These are phyloP conservation scores for Xylaria sp. DNA, from an alignment of 2,329 filamentous ascomycete species.

Conservation along the genomic window DNA sequence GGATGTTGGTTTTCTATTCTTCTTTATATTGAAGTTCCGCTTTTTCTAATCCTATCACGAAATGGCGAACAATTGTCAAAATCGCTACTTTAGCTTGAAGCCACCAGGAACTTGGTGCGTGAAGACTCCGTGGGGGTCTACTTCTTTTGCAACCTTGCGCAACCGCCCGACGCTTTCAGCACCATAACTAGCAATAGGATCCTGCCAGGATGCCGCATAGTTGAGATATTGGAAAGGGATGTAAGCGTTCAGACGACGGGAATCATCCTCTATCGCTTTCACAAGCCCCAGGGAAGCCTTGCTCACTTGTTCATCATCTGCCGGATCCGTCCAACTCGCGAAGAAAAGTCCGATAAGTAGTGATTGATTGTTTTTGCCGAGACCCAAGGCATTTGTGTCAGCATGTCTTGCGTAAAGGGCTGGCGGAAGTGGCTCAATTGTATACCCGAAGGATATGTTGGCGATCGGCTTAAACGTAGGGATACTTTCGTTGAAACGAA, in stretches of 20 bases:
- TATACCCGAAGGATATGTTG: slow-evolving; percentile 4
- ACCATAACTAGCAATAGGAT: slow-evolving; percentile 22
- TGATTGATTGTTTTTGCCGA: background rate
- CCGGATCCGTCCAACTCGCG: slow-evolving; percentile 5
- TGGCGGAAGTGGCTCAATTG: background rate
- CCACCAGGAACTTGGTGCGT: slow-evolving; percentile 22
- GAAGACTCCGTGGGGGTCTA: slow-evolving; percentile 23
- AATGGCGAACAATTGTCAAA: background rate
- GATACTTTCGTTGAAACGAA: slow-evolving; percentile 10
- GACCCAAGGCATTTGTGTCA: slow-evolving; percentile 1
- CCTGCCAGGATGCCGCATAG: slow-evolving; percentile 23
- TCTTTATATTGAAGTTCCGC: background rate
- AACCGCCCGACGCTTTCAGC: slow-evolving; percentile 7
- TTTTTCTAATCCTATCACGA: background rate
- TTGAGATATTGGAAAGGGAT: slow-evolving; percentile 22
- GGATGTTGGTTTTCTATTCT: no score
- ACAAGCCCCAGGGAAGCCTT: slow-evolving; percentile 1
- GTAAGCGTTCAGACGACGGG: background rate
- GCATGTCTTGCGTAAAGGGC: background rate
- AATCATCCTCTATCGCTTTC: background rate
- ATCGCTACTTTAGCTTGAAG: slow-evolving; percentile 12
- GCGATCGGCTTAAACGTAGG: background rate
- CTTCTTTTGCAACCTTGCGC: background rate
- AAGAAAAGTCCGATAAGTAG: background rate
- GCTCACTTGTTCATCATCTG: slow-evolving; percentile 1